Evolutionary conservation across 345 rosid species (phyloP).

Genomic region (Heritiera fomes): DNA sequence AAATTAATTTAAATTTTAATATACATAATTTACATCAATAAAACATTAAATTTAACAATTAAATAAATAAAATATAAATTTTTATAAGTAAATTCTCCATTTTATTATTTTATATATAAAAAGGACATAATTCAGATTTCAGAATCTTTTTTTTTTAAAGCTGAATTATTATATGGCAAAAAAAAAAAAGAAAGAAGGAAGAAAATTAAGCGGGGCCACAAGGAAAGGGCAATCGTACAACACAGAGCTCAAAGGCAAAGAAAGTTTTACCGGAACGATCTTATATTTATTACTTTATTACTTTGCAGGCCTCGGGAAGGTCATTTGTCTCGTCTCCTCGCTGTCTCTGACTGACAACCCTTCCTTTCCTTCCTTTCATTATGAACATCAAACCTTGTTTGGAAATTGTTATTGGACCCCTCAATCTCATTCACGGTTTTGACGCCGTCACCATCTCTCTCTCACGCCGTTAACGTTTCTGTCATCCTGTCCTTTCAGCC

Average conservation of each 20-base stretch:
- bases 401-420: not conserved
- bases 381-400: not conserved
- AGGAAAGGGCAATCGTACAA: not conserved
- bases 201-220: not conserved
- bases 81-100: too few species aligned
- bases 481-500: too few species aligned
- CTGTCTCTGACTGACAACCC: not conserved
- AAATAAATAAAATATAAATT: too few species aligned
- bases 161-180: not conserved
- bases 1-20: too few species aligned
- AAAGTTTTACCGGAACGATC: too few species aligned
- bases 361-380: not conserved
- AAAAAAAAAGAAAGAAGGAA: too few species aligned
- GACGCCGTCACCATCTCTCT: constrained; percentile 7
- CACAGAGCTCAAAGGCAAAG: not conserved
- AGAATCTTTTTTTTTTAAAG: too few species aligned
- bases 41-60: too few species aligned
- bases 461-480: constrained; percentile 10
- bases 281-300: too few species aligned
- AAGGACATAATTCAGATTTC: too few species aligned
- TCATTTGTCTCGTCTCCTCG: constrained; percentile 24
- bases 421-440: not conserved
- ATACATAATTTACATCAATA: too few species aligned
- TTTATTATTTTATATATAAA: too few species aligned
- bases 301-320: constrained; percentile 35